These are phyloP conservation scores for Pezicula neosporulosa DNA, from an alignment of 2,329 filamentous ascomycete species.

Conservation along the genomic window DNA sequence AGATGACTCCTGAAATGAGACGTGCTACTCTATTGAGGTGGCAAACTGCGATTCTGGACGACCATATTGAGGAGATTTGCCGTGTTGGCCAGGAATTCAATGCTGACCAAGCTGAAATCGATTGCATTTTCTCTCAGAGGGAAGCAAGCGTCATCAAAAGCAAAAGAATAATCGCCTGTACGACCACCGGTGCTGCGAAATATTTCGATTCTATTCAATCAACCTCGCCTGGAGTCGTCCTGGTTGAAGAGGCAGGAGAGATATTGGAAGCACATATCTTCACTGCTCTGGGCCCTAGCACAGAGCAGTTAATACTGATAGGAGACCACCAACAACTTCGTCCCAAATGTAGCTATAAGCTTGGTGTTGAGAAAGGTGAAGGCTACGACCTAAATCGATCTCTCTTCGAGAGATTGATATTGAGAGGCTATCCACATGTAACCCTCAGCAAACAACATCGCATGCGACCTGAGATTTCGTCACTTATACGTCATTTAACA, in stretches of 20 bases:
- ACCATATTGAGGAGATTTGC: slow-evolving; percentile 42
- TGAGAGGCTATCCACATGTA: slow-evolving; percentile 47
- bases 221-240: slow-evolving; percentile 53
- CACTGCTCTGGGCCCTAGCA: slow-evolving; percentile 50
- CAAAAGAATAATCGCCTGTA: slow-evolving; percentile 65
- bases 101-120: slow-evolving; percentile 34
- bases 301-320: slow-evolving; percentile 65
- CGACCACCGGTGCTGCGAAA: slow-evolving; percentile 67
- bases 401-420: slow-evolving; percentile 65
- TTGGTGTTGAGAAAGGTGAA: slow-evolving; percentile 60
- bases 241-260: slow-evolving; percentile 73
- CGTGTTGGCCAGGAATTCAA: slow-evolving; percentile 39
- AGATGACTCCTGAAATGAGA: slow-evolving; percentile 37
- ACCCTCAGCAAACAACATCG: slow-evolving; percentile 61
- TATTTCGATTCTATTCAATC: slow-evolving; percentile 50
- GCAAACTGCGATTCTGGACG: slow-evolving; percentile 42
- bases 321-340: slow-evolving; percentile 73
- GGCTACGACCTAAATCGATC: slow-evolving; percentile 67
- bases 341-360: slow-evolving; percentile 59
- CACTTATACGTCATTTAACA: slow-evolving; percentile 51
- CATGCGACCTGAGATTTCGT: slow-evolving; percentile 66
- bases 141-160: slow-evolving; percentile 41
- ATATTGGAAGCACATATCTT: slow-evolving; percentile 67
- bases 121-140: slow-evolving; percentile 39
- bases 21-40: slow-evolving; percentile 35